Conservation (phyloP, 176 grass and related monocot species). For the Pharus latifolius region DNA sequence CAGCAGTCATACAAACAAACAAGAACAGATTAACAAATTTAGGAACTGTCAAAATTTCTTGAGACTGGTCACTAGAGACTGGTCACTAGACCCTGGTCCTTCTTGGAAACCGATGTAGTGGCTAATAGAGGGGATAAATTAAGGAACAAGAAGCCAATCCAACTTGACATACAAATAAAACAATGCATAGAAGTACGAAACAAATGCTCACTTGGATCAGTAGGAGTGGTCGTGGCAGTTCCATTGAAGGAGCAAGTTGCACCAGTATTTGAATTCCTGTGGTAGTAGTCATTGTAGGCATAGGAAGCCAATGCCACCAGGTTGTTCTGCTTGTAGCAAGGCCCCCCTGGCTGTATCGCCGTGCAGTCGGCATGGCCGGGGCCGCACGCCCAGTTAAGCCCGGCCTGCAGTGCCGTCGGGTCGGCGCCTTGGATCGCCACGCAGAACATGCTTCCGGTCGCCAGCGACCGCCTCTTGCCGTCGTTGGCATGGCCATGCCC, state of each 20-base stretch:
- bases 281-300: constrained; percentile 97
- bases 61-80: no score
- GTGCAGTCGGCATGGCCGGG: constrained; percentile 58
- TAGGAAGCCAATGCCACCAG: constrained; percentile 65
- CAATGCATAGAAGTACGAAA: neutral
- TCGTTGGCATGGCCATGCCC: no score
- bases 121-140: no score
- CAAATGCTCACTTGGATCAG: constrained; percentile 57
- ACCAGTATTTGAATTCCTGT: constrained; percentile 19
- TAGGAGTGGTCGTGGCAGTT: constrained; percentile 29
- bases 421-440: constrained; percentile 55
- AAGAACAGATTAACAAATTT: no score
- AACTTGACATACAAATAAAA: neutral
- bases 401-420: constrained; percentile 34
- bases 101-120: no score
- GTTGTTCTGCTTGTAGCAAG: constrained; percentile 68
- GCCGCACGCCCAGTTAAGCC: constrained; percentile 73
- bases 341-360: constrained; percentile 47
- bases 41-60: no score
- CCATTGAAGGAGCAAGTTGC: constrained; percentile 55
- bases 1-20: no score
- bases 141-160: no score
- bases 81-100: no score
- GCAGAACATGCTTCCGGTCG: constrained; percentile 38
- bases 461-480: constrained; percentile 31